Evolutionary conservation across 257 asterid species (phyloP).

Genomic region (Fraxinus excelsior): DNA sequence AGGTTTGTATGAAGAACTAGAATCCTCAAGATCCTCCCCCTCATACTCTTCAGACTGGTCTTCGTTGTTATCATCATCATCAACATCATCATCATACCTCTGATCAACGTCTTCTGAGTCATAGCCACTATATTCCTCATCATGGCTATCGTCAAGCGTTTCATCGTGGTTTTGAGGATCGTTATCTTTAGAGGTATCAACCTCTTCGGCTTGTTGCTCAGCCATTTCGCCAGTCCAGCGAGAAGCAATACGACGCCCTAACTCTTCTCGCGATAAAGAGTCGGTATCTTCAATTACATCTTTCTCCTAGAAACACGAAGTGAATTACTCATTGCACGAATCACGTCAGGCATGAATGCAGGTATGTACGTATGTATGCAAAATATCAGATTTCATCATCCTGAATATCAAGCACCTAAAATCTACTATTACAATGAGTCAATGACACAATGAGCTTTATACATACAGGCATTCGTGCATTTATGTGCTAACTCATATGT

Average conservation of each 20-base stretch:
- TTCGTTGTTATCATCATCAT: conserved; percentile 40
- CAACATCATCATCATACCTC: conserved; percentile 51
- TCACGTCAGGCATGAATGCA: conserved; percentile 8
- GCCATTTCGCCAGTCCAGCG: conserved; percentile 89
- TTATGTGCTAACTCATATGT: neutral
- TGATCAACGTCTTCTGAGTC: conserved; percentile 72
- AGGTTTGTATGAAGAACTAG: conserved; percentile 55
- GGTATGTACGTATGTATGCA: neutral
- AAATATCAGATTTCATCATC: conserved; percentile 13
- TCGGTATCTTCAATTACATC: conserved; percentile 47
- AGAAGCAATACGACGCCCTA: conserved; percentile 90
- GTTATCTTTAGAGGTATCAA: conserved; percentile 40
- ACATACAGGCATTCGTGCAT: neutral
- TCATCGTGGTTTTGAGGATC: conserved; percentile 55
- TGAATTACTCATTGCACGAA: conserved; percentile 14
- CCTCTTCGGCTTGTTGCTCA: conserved; percentile 51
- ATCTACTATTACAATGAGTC: neutral
- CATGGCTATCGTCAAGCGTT: conserved; percentile 39
- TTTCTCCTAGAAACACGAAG: conserved; percentile 53
- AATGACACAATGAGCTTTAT: neutral
- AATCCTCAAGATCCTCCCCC: conserved; percentile 59
- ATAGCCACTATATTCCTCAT: conserved; percentile 66
- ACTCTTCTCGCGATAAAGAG: conserved; percentile 86
- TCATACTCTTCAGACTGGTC: conserved; percentile 60
- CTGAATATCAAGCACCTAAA: neutral